Evolutionary conservation across 441 rosid species (phyloP), one percentile per base, ranked within the genome.

Genomic region (Raphanus hybrid): DNA sequence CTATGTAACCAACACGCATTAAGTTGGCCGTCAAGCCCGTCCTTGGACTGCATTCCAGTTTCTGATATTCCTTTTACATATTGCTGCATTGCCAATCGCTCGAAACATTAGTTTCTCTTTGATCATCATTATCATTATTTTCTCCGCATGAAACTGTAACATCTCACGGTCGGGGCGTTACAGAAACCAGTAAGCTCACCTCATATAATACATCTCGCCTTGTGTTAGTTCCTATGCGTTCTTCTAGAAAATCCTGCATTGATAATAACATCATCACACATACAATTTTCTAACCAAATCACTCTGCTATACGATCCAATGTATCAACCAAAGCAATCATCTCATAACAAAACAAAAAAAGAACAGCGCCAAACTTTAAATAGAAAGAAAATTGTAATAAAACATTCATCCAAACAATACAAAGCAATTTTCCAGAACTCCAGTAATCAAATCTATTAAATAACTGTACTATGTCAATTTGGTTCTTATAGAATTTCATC

Each of bases 1-100:
- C 83, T 89, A 77, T 96, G 99, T 50, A 82, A 85, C 99, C 99
- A 96, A 81, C 99, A 96, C n/a, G 99, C 98, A 80, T 88, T 90
- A 63, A 92, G 34, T 82, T 96, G 99, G 69, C 98, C 98, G 55
- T 92, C 93, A 81, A 96, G 89, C 72, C 99, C 99, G 69, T 66
- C 20, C 57, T 66, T 88, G 34, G 93, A 90, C 79, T 96, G 99
- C 98, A 96, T 92, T 58, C 99, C 98, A 62, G 84, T 82, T 57
- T 91, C 86, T 79, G 95, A 89, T 86, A 93, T 92, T 58, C 91
- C 93, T 77, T 91, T 91, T n/a, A 92, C 98, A 77, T 96, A 96
- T 83, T 96, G 90, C 99, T 94, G 86, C 76, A 79, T 75, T 35
- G 18, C 43, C 64, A 67, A 72, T 66, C 23, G 1, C 64, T 37